phyloP scores from a whole-genome alignment of 2,329 filamentous ascomycete genomes.

The Neocatenulostroma microsporum region DNA sequence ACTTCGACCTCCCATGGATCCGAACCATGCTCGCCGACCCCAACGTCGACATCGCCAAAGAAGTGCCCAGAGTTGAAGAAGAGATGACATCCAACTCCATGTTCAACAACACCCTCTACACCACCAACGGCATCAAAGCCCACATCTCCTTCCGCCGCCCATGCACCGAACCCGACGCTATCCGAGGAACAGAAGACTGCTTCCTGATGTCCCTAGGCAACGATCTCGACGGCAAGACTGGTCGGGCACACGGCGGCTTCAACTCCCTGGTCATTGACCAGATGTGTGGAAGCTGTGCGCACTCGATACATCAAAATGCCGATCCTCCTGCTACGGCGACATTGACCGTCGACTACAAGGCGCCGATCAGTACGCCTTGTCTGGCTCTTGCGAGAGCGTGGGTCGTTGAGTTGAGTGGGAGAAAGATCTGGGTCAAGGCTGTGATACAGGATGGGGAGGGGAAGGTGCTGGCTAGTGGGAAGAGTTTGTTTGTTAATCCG shows the following conservation, averaged over 20 bases:
- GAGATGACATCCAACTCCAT: constrained; percentile 11
- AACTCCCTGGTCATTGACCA: constrained; percentile 17
- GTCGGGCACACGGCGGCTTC: constrained; percentile 20
- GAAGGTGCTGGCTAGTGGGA: constrained; percentile 13
- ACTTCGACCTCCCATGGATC: constrained; percentile 11
- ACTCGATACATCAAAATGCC: not conserved
- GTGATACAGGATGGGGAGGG: constrained; percentile 16
- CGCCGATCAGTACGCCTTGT: constrained; percentile 15
- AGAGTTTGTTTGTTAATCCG: constrained; percentile 15
- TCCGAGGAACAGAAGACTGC: constrained; percentile 13
- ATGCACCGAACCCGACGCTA: constrained; percentile 12
- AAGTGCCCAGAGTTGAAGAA: not conserved
- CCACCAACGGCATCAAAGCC: constrained; percentile 11
- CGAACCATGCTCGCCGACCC: constrained; percentile 9
- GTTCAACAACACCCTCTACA: constrained; percentile 13
- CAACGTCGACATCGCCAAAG: constrained; percentile 2
- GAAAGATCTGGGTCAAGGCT: constrained; percentile 17
- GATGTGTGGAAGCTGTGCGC: constrained; percentile 10
- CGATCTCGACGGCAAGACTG: constrained; percentile 16
- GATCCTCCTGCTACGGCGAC: constrained; percentile 18
- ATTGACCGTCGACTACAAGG: constrained; percentile 19
- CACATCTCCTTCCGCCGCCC: constrained; percentile 14
- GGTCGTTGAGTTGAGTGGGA: constrained; percentile 11
- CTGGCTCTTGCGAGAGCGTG: constrained; percentile 16
- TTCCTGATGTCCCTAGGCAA: constrained; percentile 16